These are phyloP conservation scores for Eucalyptus camaldulensis DNA, from an alignment of 345 rosid genomes.

Conservation along the genomic window DNA sequence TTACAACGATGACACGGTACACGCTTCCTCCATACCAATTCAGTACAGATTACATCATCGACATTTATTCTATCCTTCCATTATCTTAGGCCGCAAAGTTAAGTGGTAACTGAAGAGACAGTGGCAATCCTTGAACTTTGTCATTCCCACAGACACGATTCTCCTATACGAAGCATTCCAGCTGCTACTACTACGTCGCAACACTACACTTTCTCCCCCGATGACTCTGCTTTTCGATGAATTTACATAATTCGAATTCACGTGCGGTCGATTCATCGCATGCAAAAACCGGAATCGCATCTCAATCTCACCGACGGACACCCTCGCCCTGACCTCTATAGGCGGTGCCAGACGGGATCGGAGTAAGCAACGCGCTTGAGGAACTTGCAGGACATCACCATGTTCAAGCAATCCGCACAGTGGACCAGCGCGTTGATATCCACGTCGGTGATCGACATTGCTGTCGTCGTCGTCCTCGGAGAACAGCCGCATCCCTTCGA, in stretches of 20 bases:
- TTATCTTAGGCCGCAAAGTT: neutral
- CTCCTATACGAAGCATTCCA: neutral
- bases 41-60: neutral
- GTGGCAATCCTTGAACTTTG: neutral
- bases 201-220: neutral
- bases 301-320: neutral
- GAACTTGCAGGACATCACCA: conserved; percentile 32
- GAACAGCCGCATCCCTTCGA: neutral
- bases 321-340: conserved; percentile 8
- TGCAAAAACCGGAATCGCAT: neutral
- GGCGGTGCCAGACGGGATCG: conserved; percentile 33
- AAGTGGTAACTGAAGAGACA: neutral
- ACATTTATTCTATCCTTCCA: neutral
- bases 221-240: neutral
- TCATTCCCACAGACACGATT: neutral
- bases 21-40: neutral
- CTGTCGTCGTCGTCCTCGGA: neutral
- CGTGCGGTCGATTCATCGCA: fast-evolving
- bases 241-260: neutral
- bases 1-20: fast-evolving
- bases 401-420: conserved; percentile 25
- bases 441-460: conserved; percentile 18
- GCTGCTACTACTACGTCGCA: neutral
- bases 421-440: conserved; percentile 26
- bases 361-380: conserved; percentile 30